A percentile compares a stretch with the other conserved stretches of the same genome.
phyloP scores from a whole-genome alignment of 495 filamentous ascomycete genomes.

The Astrothelium macrocarpum region DNA sequence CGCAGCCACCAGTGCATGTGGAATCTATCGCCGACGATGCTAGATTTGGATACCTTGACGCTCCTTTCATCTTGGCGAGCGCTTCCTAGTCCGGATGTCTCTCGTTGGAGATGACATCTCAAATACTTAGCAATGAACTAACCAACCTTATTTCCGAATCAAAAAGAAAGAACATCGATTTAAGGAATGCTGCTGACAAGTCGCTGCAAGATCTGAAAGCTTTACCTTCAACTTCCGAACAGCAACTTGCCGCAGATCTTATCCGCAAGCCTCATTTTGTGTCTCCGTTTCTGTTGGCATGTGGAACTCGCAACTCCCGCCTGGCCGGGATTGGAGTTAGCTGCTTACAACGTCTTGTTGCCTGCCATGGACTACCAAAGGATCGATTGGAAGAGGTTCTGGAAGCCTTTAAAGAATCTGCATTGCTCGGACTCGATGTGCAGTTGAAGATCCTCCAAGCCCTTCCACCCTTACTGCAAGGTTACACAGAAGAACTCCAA shows the following conservation, averaged over 20 bases:
- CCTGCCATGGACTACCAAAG: slow-evolving; percentile 64
- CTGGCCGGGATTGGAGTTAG: slow-evolving; percentile 77
- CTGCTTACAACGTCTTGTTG: slow-evolving; percentile 79
- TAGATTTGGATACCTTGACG: neutral
- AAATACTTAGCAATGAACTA: slow-evolving; percentile 82
- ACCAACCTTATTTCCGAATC: slow-evolving; percentile 89
- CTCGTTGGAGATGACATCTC: slow-evolving; percentile 62
- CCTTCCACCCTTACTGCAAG: slow-evolving; percentile 81
- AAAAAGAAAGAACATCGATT: slow-evolving; percentile 81
- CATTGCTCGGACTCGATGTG: slow-evolving; percentile 65
- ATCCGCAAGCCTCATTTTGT: slow-evolving; percentile 71
- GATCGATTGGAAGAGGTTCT: slow-evolving; percentile 71
- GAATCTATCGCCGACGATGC: neutral
- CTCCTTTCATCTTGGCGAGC: neutral
- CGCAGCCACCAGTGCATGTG: neutral
- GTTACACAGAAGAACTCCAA: slow-evolving; percentile 72
- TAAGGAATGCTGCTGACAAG: slow-evolving; percentile 88
- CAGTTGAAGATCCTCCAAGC: slow-evolving; percentile 95
- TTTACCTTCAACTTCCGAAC: slow-evolving; percentile 64
- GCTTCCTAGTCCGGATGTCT: neutral
- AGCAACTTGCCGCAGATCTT: slow-evolving; percentile 85
- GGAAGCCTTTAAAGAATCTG: slow-evolving; percentile 75
- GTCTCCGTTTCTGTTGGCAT: slow-evolving; percentile 87
- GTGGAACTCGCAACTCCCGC: slow-evolving; percentile 77
- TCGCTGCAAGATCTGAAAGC: slow-evolving; percentile 82